phyloP scores from a whole-genome alignment of 176 grass and related monocot species.

The Canna indica region DNA sequence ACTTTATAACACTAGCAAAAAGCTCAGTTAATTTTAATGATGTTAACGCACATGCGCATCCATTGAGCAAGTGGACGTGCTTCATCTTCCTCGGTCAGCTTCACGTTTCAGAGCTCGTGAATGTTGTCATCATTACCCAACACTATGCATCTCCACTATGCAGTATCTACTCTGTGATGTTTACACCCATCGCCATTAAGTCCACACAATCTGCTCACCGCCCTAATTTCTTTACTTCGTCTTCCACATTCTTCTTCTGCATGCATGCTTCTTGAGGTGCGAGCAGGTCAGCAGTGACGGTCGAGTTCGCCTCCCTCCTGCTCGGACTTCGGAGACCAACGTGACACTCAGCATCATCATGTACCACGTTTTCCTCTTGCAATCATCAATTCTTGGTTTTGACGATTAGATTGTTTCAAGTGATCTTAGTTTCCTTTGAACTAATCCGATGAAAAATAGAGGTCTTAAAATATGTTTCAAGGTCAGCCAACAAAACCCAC shows the following conservation, averaged over 20 bases:
- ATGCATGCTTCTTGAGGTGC: too few species aligned
- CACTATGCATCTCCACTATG: background rate
- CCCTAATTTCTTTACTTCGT: too few species aligned
- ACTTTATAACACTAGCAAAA: background rate
- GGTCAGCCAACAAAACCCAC: conserved; percentile 3
- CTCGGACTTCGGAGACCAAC: too few species aligned
- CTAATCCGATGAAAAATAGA: too few species aligned
- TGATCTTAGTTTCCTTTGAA: too few species aligned
- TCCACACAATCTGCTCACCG: background rate
- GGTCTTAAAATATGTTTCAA: background rate
- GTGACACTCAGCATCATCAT: too few species aligned
- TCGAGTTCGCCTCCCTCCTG: too few species aligned
- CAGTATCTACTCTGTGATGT: background rate
- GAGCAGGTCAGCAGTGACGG: too few species aligned
- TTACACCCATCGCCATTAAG: background rate
- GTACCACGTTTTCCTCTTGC: too few species aligned
- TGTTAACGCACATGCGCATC: background rate
- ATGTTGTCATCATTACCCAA: background rate
- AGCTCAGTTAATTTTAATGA: background rate
- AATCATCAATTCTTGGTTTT: too few species aligned
- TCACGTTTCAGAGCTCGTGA: conserved; percentile 1
- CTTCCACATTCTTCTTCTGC: too few species aligned
- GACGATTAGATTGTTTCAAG: too few species aligned
- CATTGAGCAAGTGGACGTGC: background rate
- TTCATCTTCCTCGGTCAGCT: background rate